These are phyloP conservation scores for Epicoccum sorghinum DNA, from an alignment of 2,329 filamentous ascomycete genomes.

Conservation along the genomic window DNA sequence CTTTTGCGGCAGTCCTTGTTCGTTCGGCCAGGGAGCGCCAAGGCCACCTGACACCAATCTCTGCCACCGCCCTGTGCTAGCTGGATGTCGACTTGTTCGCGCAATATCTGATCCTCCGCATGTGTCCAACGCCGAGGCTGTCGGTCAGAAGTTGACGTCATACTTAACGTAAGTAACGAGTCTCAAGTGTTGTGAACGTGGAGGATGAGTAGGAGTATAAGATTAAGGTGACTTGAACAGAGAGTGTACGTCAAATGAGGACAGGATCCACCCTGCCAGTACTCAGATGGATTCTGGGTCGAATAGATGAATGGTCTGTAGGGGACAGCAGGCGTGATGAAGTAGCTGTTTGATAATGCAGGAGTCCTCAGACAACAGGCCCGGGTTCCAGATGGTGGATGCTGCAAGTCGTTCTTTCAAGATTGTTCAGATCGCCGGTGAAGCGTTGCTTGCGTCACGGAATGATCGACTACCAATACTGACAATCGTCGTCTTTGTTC, in stretches of 20 bases:
- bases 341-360: neutral
- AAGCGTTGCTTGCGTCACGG: neutral
- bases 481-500: neutral
- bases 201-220: no score
- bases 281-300: no score
- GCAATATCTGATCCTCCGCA: conserved; percentile 31
- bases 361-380: neutral
- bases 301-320: neutral
- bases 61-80: conserved; percentile 6
- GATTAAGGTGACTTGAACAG: no score
- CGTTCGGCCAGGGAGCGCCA: conserved; percentile 47
- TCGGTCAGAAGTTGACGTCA: conserved; percentile 1
- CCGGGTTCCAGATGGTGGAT: neutral
- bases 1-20: conserved; percentile 56
- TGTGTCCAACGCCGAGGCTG: conserved; percentile 24
- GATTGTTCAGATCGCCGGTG: conserved; percentile 4
- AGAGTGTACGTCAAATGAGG: no score
- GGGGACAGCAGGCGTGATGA: neutral
- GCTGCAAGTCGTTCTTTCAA: conserved; percentile 1
- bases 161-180: no score
- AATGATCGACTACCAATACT: neutral
- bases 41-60: conserved; percentile 45
- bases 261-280: no score
- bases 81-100: conserved; percentile 34
- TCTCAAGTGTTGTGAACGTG: no score